Conservation (phyloP, 2,329 filamentous ascomycete species). For the Macrophomina pseudophaseolina region DNA sequence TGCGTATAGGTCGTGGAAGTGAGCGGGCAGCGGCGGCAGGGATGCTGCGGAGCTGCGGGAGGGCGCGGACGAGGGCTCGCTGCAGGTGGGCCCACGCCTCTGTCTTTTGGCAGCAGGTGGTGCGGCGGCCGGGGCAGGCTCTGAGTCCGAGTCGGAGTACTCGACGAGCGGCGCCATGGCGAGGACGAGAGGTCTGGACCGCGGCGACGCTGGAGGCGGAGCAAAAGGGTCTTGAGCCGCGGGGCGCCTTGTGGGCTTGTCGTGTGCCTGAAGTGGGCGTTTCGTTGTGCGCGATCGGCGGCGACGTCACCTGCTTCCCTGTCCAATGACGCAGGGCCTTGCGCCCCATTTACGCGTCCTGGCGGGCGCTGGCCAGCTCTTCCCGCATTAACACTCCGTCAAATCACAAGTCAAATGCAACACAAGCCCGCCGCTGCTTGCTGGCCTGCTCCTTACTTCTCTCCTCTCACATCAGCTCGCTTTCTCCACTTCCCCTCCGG, state of each 20-base stretch:
- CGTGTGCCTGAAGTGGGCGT: background rate
- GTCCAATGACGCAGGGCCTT: slow-evolving; percentile 23
- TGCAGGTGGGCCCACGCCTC: background rate
- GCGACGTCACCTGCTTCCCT: slow-evolving; percentile 10
- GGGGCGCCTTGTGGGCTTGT: background rate
- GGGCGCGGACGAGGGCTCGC: slow-evolving; percentile 22
- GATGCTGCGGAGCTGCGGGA: slow-evolving; percentile 9
- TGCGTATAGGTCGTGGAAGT: slow-evolving; percentile 90
- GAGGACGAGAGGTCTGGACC: background rate
- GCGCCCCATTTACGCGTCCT: slow-evolving; percentile 11
- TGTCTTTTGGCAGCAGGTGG: slow-evolving; percentile 13
- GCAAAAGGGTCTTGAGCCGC: background rate
- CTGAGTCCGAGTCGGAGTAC: slow-evolving; percentile 60
- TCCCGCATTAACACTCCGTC: slow-evolving; percentile 7
- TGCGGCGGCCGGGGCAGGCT: slow-evolving; percentile 29
- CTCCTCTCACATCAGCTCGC: background rate
- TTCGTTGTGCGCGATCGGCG: slow-evolving; percentile 6
- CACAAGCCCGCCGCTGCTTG: slow-evolving; percentile 2
- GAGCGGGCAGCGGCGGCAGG: slow-evolving; percentile 72
- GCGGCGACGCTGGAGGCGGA: background rate
- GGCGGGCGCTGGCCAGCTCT: background rate
- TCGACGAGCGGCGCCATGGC: slow-evolving; percentile 59
- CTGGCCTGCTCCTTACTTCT: background rate
- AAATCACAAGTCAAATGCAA: slow-evolving; percentile 17
- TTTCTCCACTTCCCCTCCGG: background rate